These are phyloP conservation scores for Metschnikowia similis DNA, from an alignment of 805 yeast genomes.

Conservation along the genomic window DNA sequence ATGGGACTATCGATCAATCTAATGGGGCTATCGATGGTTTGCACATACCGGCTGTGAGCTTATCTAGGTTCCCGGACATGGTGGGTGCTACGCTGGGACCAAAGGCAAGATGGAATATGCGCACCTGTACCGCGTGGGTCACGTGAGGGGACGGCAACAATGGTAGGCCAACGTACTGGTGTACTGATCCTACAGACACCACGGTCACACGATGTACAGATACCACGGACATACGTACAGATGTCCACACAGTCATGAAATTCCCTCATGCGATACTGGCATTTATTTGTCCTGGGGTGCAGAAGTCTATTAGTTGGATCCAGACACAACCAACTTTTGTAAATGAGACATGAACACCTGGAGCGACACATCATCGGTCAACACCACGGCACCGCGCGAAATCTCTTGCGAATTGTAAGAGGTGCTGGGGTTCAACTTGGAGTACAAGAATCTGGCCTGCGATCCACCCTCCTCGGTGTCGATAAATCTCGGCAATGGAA, in stretches of 20 bases:
- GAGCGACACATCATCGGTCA: conserved; percentile 93
- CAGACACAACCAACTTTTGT: conserved; percentile 78
- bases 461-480: conserved; percentile 98
- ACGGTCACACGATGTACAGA: too few species aligned
- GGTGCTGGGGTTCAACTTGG: conserved; percentile 92
- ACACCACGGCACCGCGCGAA: conserved; percentile 66
- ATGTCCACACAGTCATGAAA: too few species aligned
- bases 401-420: conserved; percentile 63
- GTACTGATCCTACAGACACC: background rate
- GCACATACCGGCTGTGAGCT: conserved; percentile 20
- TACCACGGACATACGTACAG: too few species aligned
- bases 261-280: background rate
- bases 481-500: conserved; percentile 96
- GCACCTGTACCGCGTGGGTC: background rate
- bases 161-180: too few species aligned
- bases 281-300: background rate
- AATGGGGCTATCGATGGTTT: too few species aligned
- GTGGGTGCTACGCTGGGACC: background rate
- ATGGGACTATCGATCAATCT: too few species aligned
- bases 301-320: conserved; percentile 24
- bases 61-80: conserved; percentile 4
- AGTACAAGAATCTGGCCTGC: conserved; percentile 93
- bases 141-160: background rate
- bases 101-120: too few species aligned
- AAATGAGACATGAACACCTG: conserved; percentile 94